Evolutionary conservation across 2,329 filamentous ascomycete genomes (phyloP), one percentile per base, ranked within the genome.

Genomic region (Calonectria crousiana): DNA sequence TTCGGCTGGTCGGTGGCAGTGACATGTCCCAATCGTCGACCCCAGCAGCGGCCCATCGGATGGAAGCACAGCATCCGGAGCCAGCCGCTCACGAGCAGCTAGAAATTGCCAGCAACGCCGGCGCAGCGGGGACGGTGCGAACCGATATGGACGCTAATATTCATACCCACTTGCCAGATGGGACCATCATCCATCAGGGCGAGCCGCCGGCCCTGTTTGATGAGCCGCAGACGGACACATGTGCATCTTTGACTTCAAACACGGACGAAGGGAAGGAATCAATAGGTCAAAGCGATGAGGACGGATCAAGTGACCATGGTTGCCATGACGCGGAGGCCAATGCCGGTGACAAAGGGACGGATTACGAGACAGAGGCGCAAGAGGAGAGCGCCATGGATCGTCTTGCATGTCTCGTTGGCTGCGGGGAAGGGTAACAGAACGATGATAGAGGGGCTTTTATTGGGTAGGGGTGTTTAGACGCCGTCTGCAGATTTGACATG

Each of bases 1-100:
- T 83, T 47, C 81, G 83, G 18, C 79, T 86, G 36, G 83, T 77
- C n/a, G 79, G 81, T 3, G 76, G 75, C 20, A 74, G 68, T n/a
- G 78, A 80, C 58, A 76, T 79, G 32, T 78, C 78, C 13, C 78
- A 76, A 41, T 75, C 76, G 16, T 75, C 75, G 4, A 38, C 72
- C 3, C 49, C 78, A 6, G 77, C 66, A 11, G 77, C 72, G 23
- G 74, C 76, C 49, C 73, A 69, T 41, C 70, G 72, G 18, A 49
- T n/a, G 44, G 47, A 49, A 34, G 52, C 52, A 44, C 65, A 69
- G 18, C 60, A 67, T 2, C 30, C 34, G 23, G 51, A 60, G 18
- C 18, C 41, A 47, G 58, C 36, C 20, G 47, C 51, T 30, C 66
- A 67, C 32, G 23, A 65, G 23, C 20, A 47, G 34, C 51, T 8